Evolutionary conservation across 768 basidiomycete genomes (phyloP).

Genomic region (Kwoniella shandongensis): DNA sequence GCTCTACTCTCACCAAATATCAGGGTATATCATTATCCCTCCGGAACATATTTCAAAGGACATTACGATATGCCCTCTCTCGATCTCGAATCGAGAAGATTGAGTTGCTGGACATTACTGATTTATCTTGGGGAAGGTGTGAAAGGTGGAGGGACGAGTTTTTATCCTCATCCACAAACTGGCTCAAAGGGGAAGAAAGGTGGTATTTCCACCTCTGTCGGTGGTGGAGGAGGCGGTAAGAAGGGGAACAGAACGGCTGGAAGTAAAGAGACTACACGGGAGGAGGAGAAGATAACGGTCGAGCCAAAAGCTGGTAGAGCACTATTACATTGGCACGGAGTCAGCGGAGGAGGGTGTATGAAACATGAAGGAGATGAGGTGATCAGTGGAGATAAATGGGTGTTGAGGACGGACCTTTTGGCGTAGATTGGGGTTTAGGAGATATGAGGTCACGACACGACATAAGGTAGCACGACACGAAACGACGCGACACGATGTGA

Average conservation of each 20-base stretch:
- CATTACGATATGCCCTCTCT: constrained; percentile 36
- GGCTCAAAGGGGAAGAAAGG: constrained; percentile 2
- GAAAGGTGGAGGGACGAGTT: constrained; percentile 37
- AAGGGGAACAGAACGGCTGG: constrained; percentile 7
- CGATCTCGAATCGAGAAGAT: constrained; percentile 9
- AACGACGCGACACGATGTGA: no score
- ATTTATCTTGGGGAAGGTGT: constrained; percentile 25
- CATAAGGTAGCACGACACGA: no score
- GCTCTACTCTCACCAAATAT: constrained; percentile 31
- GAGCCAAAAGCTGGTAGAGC: constrained; percentile 34
- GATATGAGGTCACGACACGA: no score
- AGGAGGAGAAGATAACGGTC: constrained; percentile 23
- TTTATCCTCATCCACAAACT: constrained; percentile 18
- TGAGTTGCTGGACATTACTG: constrained; percentile 35
- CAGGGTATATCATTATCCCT: constrained; percentile 34
- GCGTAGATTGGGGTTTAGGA: constrained; percentile 8
- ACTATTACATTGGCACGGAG: constrained; percentile 42
- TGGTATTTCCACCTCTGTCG: neutral
- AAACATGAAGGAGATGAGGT: constrained; percentile 42
- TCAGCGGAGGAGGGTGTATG: constrained; percentile 32
- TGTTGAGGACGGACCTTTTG: constrained; percentile 41
- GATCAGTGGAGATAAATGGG: constrained; percentile 39
- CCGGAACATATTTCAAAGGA: constrained; percentile 20
- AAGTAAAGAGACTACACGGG: neutral
- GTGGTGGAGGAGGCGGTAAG: neutral